phyloP scores from a whole-genome alignment of 2,329 filamentous ascomycete genomes.

The Leptographium galeiforme region DNA sequence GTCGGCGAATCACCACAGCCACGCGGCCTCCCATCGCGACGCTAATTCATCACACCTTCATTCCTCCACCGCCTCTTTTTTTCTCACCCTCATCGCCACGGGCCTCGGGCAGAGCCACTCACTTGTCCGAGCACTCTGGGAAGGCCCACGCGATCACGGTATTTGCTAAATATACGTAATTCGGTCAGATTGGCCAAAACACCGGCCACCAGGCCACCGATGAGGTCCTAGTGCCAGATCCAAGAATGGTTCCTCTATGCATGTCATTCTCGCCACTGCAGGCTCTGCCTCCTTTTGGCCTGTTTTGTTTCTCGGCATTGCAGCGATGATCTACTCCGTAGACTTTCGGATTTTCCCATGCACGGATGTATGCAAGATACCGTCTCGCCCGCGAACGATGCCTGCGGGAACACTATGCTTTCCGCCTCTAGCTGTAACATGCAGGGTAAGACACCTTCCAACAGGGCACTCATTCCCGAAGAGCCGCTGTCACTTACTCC shows the following conservation, averaged over 20 bases:
- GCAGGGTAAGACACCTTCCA: no score
- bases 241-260: neutral
- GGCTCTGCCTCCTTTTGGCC: no score
- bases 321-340: no score
- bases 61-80: neutral
- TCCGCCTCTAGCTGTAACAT: no score
- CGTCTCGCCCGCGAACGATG: no score
- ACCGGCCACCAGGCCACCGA: neutral
- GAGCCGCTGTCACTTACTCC: no score
- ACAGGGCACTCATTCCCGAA: no score
- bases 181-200: neutral
- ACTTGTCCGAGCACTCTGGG: neutral
- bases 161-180: neutral
- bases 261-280: neutral
- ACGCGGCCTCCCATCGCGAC: neutral
- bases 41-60: neutral
- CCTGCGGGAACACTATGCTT: no score
- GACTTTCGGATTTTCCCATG: no score
- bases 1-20: neutral
- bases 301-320: no score
- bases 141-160: neutral
- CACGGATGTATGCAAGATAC: no score
- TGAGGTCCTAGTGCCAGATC: neutral
- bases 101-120: neutral
- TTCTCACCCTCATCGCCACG: neutral